Conservation (phyloP, 495 filamentous ascomycete genomes). For the Physcia stellaris region DNA sequence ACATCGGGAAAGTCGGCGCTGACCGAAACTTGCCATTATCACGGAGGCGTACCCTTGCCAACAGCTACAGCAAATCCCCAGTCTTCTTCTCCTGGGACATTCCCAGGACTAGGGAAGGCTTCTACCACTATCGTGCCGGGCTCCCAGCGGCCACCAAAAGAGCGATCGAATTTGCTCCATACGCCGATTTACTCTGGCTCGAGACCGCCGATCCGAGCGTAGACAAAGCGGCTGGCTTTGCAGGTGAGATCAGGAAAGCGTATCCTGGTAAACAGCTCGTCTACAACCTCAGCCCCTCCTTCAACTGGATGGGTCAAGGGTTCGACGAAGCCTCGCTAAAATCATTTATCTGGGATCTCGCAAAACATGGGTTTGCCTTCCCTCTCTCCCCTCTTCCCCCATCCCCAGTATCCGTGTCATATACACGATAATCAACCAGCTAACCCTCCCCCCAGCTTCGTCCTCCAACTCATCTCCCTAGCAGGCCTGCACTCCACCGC, state of each 20-base stretch:
- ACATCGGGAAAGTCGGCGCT: constrained; percentile 41
- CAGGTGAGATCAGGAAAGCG: constrained; percentile 50
- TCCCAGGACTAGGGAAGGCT: constrained; percentile 86
- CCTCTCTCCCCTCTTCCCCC: too few species aligned
- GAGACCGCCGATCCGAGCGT: constrained; percentile 87
- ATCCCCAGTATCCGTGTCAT: too few species aligned
- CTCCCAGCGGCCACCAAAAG: constrained; percentile 84
- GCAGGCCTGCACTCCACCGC: constrained; percentile 85
- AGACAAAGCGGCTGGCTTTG: constrained; percentile 57
- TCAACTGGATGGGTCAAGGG: constrained; percentile 97
- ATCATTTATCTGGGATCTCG: constrained; percentile 92
- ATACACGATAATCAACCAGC: not conserved
- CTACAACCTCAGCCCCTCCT: constrained; percentile 89
- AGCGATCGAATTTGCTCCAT: constrained; percentile 78
- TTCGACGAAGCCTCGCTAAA: constrained; percentile 67
- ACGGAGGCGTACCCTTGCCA: constrained; percentile 57
- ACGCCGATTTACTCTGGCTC: constrained; percentile 92
- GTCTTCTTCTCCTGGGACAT: constrained; percentile 82
- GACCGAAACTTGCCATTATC: constrained; percentile 64
- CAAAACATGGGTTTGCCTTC: constrained; percentile 55
- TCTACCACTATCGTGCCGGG: constrained; percentile 88
- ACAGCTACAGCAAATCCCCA: constrained; percentile 45
- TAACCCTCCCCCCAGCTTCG: constrained; percentile 39
- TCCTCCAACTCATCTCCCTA: constrained; percentile 82
- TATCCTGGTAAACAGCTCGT: constrained; percentile 76